Conservation (phyloP, 2,329 filamentous ascomycete genomes). For the Fusarium neocosmosporiellum region DNA sequence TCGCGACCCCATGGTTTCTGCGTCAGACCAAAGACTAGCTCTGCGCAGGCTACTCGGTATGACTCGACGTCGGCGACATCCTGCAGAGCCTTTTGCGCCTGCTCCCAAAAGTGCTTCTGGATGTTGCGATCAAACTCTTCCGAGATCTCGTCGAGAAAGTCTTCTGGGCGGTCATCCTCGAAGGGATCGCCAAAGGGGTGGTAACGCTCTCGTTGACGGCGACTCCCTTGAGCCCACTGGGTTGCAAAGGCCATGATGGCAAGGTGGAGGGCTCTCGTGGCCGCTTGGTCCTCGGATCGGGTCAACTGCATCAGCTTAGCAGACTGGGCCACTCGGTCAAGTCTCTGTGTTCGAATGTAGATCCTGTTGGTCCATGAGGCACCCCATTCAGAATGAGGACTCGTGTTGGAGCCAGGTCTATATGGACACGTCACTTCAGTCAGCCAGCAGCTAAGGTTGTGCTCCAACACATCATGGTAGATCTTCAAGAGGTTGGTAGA, state of each 20-base stretch:
- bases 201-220: constrained; percentile 41
- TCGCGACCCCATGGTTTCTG: constrained; percentile 45
- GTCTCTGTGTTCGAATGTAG: constrained; percentile 38
- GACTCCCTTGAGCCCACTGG: constrained; percentile 41
- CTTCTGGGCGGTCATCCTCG: constrained; percentile 26
- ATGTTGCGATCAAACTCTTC: constrained; percentile 53
- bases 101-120: constrained; percentile 51
- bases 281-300: constrained; percentile 31
- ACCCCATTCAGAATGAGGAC: constrained; percentile 32
- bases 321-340: constrained; percentile 35
- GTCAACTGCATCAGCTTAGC: constrained; percentile 34
- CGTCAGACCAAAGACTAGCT: constrained; percentile 52
- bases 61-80: constrained; percentile 51
- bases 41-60: constrained; percentile 52
- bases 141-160: constrained; percentile 31
- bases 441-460: constrained; percentile 41
- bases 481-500: constrained; percentile 39
- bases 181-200: background rate
- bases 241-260: constrained; percentile 42
- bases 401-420: constrained; percentile 24
- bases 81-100: constrained; percentile 48
- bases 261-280: constrained; percentile 33
- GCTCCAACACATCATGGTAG: constrained; percentile 41
- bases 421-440: constrained; percentile 42
- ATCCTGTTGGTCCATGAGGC: constrained; percentile 41